phyloP scores from a whole-genome alignment of 2,329 filamentous ascomycete species.

The Epichloe hybrida region DNA sequence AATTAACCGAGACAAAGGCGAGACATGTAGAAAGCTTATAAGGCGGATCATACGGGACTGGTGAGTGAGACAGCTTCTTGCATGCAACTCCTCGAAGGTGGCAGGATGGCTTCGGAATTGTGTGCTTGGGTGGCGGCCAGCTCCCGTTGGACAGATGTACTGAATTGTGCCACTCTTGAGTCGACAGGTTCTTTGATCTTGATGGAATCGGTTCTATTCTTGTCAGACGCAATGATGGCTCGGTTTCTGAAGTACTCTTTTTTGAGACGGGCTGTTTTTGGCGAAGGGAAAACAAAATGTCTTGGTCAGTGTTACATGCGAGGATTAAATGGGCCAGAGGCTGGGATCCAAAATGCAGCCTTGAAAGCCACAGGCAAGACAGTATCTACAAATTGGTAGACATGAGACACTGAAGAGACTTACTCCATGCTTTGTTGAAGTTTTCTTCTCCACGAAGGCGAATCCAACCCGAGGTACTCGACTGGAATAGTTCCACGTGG shows the following conservation, averaged over 20 bases:
- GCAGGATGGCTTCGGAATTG: background rate
- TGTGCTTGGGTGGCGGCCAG: background rate
- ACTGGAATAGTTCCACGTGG: constrained; percentile 32
- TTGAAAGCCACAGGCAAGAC: background rate
- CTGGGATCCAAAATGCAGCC: constrained; percentile 3
- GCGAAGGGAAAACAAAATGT: background rate
- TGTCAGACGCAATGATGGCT: constrained; percentile 28
- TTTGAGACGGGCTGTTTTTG: constrained; percentile 22
- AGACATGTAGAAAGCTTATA: background rate
- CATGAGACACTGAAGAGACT: constrained; percentile 6
- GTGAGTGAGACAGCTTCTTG: background rate
- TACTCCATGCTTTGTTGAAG: constrained; percentile 34
- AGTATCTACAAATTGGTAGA: background rate
- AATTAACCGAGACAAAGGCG: background rate
- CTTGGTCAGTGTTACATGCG: constrained; percentile 3
- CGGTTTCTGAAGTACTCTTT: constrained; percentile 28
- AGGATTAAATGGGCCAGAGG: background rate
- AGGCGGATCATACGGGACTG: constrained; percentile 1
- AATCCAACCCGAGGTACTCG: constrained; percentile 35
- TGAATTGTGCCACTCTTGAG: background rate
- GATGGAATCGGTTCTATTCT: constrained; percentile 27
- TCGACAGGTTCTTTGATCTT: constrained; percentile 19
- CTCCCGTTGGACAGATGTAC: background rate
- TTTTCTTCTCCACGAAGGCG: constrained; percentile 31
- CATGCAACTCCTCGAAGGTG: background rate